These are phyloP conservation scores for Ophiorrhiza pumila DNA, from an alignment of 257 asterid species.

Conservation along the genomic window DNA sequence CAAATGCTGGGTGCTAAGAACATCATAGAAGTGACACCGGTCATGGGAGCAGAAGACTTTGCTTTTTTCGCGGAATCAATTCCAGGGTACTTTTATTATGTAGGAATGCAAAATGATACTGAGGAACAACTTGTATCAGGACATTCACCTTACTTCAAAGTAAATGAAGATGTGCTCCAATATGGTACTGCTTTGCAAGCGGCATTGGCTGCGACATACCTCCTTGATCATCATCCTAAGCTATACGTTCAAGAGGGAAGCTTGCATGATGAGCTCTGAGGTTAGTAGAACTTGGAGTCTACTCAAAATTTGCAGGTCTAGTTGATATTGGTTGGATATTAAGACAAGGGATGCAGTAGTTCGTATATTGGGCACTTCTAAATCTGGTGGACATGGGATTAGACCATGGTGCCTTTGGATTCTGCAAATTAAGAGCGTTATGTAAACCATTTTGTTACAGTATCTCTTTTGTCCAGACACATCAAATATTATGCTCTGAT, in stretches of 20 bases:
- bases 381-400: background rate
- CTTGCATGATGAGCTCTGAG: slow-evolving; percentile 45
- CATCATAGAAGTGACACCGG: slow-evolving; percentile 29
- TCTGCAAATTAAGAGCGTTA: background rate
- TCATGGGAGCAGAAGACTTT: slow-evolving; percentile 66
- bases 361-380: background rate
- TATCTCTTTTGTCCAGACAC: background rate
- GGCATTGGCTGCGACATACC: slow-evolving; percentile 44
- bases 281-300: background rate
- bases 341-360: background rate
- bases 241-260: slow-evolving; percentile 7
- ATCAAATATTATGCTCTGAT: background rate
- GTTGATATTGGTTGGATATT: background rate
- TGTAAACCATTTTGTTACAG: background rate
- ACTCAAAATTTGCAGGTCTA: background rate
- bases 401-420: background rate
- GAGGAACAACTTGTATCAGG: slow-evolving; percentile 32
- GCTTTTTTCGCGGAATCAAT: slow-evolving; percentile 53
- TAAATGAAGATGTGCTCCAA: slow-evolving; percentile 60
- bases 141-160: slow-evolving; percentile 47
- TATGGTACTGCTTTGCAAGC: slow-evolving; percentile 73
- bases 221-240: slow-evolving; percentile 30
- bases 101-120: slow-evolving; percentile 56
- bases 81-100: slow-evolving; percentile 50
- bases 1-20: slow-evolving; percentile 41